Evolutionary conservation across 345 rosid species (phyloP), one percentile per base, ranked within the genome.

Genomic region (Hibiscus trionum): DNA sequence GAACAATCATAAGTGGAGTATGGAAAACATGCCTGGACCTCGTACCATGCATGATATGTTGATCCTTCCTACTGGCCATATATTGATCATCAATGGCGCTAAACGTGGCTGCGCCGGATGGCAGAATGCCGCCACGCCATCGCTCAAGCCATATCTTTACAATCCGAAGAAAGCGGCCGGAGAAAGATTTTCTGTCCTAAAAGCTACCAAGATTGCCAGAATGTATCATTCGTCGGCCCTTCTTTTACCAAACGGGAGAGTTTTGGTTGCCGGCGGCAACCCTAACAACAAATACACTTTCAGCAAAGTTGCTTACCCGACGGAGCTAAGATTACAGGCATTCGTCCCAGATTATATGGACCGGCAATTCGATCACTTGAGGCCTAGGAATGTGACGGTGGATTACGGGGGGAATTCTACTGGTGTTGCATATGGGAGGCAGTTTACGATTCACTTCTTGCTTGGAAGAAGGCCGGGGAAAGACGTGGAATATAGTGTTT

Each of bases 21-120:
- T 85, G 89, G 91, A 87, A 70, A 75, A 69, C 61, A 88, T 86
- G 89, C 82, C 93, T 0, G 80, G 78, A 55, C 87, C 88, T 11
- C 88, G 89, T 57, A 73, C 82, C 69, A 76, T 85, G 81, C 73
- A 80, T 6, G 89, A 85, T 65, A 82, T 85, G 90, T 70, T 88
- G 55, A 77, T 85, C 77, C 82, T 86, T 17, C 88, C 93, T n/a
- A 85, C 81, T 7, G 88, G 91, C 19, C 72, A 82, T 35, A 71
- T 81, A 19, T 26, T 86, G 46, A 74, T 88, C 55, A 77, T 88
- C 56, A 88, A 86, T 7, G 93, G 91, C 1, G 88, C 88, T n/a
- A 73, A 73, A 55, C 67, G 78, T 33, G 90, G 88, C n/a, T 66
- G 59, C 17, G 75, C 80, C 1, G 85, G 84, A 9, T 80, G 79